phyloP scores from a whole-genome alignment of 768 basidiomycete genomes.

The Xerocomellus intermedius region DNA sequence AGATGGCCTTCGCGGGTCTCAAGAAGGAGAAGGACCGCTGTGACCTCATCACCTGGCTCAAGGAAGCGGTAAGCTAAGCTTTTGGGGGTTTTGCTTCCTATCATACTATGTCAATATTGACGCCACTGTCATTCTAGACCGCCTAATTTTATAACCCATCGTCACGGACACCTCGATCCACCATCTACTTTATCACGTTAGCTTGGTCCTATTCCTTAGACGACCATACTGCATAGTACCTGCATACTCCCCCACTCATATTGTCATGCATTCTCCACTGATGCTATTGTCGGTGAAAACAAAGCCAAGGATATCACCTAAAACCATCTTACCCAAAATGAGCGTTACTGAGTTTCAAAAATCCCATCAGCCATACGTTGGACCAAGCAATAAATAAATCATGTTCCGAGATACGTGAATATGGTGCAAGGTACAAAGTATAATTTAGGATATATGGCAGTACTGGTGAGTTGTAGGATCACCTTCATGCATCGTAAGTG shows the following conservation, averaged over 20 bases:
- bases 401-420: background rate
- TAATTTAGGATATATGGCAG: background rate
- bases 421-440: background rate
- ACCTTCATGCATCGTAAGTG: slow-evolving; percentile 53
- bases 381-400: slow-evolving; percentile 8
- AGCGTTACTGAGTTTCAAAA: background rate
- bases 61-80: slow-evolving; percentile 57
- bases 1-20: slow-evolving; percentile 98
- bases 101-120: background rate
- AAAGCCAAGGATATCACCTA: background rate
- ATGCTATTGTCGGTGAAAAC: background rate
- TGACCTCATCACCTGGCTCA: slow-evolving; percentile 86
- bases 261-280: slow-evolving; percentile 9
- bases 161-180: slow-evolving; percentile 10
- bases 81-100: background rate
- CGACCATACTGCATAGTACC: slow-evolving; percentile 23
- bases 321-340: background rate
- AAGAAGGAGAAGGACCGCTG: slow-evolving; percentile 99
- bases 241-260: slow-evolving; percentile 34
- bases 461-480: background rate
- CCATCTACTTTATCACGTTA: slow-evolving; percentile 21
- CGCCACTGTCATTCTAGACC: slow-evolving; percentile 12
- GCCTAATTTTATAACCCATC: slow-evolving; percentile 24
- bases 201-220: slow-evolving; percentile 39
- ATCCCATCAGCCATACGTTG: background rate